Conservation (phyloP, 768 basidiomycete species). For the Amanita phalloides region DNA sequence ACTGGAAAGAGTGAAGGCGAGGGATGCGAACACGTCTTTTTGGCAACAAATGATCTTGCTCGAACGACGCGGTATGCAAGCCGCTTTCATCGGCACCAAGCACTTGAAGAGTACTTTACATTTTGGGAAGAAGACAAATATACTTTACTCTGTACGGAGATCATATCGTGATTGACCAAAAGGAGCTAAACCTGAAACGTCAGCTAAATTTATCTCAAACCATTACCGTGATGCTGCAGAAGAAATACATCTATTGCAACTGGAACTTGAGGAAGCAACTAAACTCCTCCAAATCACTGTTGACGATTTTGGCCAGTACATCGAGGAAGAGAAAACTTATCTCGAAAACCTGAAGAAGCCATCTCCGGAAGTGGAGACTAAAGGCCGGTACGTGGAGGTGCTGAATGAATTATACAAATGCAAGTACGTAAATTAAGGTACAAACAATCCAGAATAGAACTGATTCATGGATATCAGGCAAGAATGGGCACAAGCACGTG, state of each 20-base stretch:
- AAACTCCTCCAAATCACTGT: neutral
- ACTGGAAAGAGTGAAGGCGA: conserved; percentile 7
- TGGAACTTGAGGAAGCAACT: neutral
- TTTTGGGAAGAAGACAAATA: conserved; percentile 7
- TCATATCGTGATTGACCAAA: neutral
- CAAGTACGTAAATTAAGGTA: neutral
- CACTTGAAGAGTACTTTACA: conserved; percentile 4
- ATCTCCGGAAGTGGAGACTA: neutral
- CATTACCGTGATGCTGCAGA: neutral
- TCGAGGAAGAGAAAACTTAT: neutral
- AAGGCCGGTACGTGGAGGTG: neutral
- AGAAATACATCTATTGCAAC: neutral
- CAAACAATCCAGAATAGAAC: neutral
- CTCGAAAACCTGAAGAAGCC: neutral
- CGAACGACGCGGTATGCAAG: neutral
- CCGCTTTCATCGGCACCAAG: conserved; percentile 7
- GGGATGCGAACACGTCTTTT: conserved; percentile 8
- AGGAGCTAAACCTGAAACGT: neutral
- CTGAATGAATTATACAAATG: neutral
- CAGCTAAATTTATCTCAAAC: conserved; percentile 1
- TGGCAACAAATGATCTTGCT: conserved; percentile 5
- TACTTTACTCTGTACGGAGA: neutral
- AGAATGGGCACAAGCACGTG: neutral
- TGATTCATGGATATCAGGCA: neutral
- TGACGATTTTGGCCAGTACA: neutral